These are phyloP conservation scores for Suhomyces vadensis DNA, from an alignment of 805 yeast species.

Conservation along the genomic window DNA sequence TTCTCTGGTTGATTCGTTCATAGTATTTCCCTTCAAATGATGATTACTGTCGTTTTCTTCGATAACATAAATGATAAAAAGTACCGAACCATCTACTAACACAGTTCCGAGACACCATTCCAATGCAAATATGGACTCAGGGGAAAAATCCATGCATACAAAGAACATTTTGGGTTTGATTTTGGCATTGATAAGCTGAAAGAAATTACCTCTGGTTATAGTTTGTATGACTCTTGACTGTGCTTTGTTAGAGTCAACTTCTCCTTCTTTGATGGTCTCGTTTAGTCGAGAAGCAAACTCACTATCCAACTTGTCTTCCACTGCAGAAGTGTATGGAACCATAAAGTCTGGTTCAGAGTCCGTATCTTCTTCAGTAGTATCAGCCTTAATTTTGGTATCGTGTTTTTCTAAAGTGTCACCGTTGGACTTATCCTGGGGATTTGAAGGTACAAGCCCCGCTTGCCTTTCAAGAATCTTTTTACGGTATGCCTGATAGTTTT, in stretches of 20 bases:
- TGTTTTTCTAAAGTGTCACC: neutral
- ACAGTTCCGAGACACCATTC: conserved; percentile 90
- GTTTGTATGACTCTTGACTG: conserved; percentile 67
- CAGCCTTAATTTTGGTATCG: neutral
- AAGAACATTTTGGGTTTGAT: conserved; percentile 61
- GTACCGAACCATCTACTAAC: conserved; percentile 76
- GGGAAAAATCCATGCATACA: conserved; percentile 78
- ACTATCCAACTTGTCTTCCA: conserved; percentile 63
- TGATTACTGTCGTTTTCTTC: conserved; percentile 48
- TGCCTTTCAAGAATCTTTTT: conserved; percentile 52
- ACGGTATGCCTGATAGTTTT: conserved; percentile 59
- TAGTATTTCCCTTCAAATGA: conserved; percentile 40
- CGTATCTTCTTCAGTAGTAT: conserved; percentile 7
- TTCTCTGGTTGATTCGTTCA: conserved; percentile 39
- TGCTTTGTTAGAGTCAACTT: conserved; percentile 51
- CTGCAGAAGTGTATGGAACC: conserved; percentile 69
- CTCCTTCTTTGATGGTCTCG: conserved; percentile 55
- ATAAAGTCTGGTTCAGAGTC: conserved; percentile 29
- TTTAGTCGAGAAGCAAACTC: conserved; percentile 56
- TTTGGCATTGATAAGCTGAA: conserved; percentile 47
- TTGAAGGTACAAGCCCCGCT: neutral
- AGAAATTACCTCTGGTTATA: conserved; percentile 67
- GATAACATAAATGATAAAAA: conserved; percentile 67
- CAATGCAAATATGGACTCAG: conserved; percentile 79
- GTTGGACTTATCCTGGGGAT: neutral